A percentile compares a stretch with the other conserved stretches of the same genome.
phyloP scores from a whole-genome alignment of 2,329 filamentous ascomycete genomes.

The Scedosporium aurantiacum region DNA sequence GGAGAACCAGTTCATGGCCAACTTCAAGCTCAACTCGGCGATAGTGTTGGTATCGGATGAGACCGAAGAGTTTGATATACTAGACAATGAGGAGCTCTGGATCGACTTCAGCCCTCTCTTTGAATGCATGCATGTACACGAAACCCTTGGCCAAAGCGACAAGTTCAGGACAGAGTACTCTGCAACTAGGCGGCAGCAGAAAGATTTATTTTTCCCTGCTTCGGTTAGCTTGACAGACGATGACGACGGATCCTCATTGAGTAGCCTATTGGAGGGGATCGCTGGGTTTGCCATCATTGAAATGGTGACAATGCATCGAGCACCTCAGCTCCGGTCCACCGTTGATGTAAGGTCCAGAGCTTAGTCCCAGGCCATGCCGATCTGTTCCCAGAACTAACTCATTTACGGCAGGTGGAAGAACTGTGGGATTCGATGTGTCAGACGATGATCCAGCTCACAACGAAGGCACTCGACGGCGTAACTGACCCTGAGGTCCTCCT shows the following conservation, averaged over 20 bases:
- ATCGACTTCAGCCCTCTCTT: constrained; percentile 92
- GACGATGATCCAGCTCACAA: constrained; percentile 70
- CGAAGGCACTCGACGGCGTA: constrained; percentile 66
- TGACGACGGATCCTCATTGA: constrained; percentile 67
- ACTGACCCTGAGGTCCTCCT: constrained; percentile 79
- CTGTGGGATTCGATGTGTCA: constrained; percentile 98
- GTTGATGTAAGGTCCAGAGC: constrained; percentile 55
- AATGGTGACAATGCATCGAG: constrained; percentile 79
- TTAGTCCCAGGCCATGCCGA: too few relatives aligned
- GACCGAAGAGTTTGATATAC: constrained; percentile 85
- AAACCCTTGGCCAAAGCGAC: constrained; percentile 83
- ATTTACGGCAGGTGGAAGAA: constrained; percentile 63
- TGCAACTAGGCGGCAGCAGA: constrained; percentile 77
- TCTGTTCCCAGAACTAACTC: not conserved
- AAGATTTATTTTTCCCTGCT: constrained; percentile 73
- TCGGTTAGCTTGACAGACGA: constrained; percentile 69
- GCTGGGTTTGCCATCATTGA: constrained; percentile 95
- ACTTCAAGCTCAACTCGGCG: constrained; percentile 89
- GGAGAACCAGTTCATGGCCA: constrained; percentile 59
- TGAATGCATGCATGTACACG: constrained; percentile 91
- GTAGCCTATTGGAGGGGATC: constrained; percentile 83
- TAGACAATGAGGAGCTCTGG: constrained; percentile 90
- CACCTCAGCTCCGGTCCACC: constrained; percentile 68
- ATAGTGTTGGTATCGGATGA: constrained; percentile 94
- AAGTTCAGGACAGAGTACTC: constrained; percentile 87